phyloP scores from a whole-genome alignment of 2,329 filamentous ascomycete genomes.

The Fusarium sp. region DNA sequence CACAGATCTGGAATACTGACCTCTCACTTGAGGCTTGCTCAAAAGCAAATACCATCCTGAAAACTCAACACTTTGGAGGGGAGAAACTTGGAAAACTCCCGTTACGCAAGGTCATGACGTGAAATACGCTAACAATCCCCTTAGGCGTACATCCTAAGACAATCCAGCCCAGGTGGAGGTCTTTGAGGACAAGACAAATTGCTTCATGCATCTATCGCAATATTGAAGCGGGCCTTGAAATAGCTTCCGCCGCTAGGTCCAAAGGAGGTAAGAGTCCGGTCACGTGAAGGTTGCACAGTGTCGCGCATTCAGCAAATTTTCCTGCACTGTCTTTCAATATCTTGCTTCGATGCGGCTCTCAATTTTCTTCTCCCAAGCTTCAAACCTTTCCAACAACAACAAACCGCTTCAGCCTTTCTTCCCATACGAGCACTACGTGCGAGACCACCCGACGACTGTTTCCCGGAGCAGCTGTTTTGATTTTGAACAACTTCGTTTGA shows the following conservation, averaged over 20 bases:
- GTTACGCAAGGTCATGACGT: slow-evolving; percentile 13
- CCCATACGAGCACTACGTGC: slow-evolving; percentile 21
- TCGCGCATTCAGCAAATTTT: slow-evolving; percentile 44
- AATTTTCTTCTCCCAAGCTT: slow-evolving; percentile 29
- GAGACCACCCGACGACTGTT: slow-evolving; percentile 18
- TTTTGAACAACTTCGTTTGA: slow-evolving; percentile 28
- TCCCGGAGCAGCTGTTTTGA: slow-evolving; percentile 32
- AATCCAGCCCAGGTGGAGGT: slow-evolving; percentile 15
- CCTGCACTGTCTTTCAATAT: slow-evolving; percentile 52
- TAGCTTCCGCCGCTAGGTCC: slow-evolving; percentile 40
- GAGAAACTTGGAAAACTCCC: neutral
- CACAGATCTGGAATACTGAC: neutral
- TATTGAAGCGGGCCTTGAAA: slow-evolving; percentile 18
- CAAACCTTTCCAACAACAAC: slow-evolving; percentile 35
- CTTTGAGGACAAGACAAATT: slow-evolving; percentile 27
- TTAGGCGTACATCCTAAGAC: slow-evolving; percentile 22
- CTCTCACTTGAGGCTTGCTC: neutral
- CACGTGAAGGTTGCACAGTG: slow-evolving; percentile 50
- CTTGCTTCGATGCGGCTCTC: slow-evolving; percentile 43
- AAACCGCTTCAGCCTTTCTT: slow-evolving; percentile 15
- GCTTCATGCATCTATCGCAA: slow-evolving; percentile 48
- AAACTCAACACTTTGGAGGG: neutral
- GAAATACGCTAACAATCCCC: slow-evolving; percentile 9
- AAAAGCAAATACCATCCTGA: neutral
- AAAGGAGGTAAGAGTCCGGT: slow-evolving; percentile 7